Evolutionary conservation across 2,329 filamentous ascomycete species (phyloP).

Genomic region (Penicillium hordei): DNA sequence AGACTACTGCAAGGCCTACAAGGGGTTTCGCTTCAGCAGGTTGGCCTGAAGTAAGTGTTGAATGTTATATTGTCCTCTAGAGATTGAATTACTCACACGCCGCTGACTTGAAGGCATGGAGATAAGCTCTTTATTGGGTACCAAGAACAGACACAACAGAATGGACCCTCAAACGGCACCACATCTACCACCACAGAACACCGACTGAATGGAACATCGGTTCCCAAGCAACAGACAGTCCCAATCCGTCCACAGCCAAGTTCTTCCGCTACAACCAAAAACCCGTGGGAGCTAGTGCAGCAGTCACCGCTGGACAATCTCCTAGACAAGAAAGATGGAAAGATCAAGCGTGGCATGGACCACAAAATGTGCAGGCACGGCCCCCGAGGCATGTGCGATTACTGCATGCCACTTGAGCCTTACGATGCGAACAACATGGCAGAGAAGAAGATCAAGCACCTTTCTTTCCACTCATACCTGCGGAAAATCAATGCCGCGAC

Average conservation of each 20-base stretch:
- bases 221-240: slow-evolving; percentile 55
- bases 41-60: slow-evolving; percentile 55
- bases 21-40: slow-evolving; percentile 56
- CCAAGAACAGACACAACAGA: slow-evolving; percentile 56
- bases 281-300: slow-evolving; percentile 87
- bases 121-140: slow-evolving; percentile 89
- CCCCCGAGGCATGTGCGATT: slow-evolving; percentile 97
- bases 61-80: background rate
- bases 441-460: slow-evolving; percentile 98
- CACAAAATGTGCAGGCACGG: slow-evolving; percentile 91
- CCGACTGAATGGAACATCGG: slow-evolving; percentile 40
- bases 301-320: slow-evolving; percentile 85
- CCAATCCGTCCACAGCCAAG: slow-evolving; percentile 62
- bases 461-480: slow-evolving; percentile 92
- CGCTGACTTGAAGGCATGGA: slow-evolving; percentile 66
- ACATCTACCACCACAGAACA: slow-evolving; percentile 27
- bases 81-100: slow-evolving; percentile 13
- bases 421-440: slow-evolving; percentile 85
- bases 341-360: slow-evolving; percentile 74
- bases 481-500: slow-evolving; percentile 94
- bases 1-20: slow-evolving; percentile 53
- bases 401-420: slow-evolving; percentile 95
- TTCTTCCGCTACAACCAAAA: slow-evolving; percentile 66
- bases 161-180: slow-evolving; percentile 43
- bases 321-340: slow-evolving; percentile 84